Base-by-base conservation (phyloP, 2,329 filamentous ascomycete genomes). In the Arthrobotrys conoides region DNA sequence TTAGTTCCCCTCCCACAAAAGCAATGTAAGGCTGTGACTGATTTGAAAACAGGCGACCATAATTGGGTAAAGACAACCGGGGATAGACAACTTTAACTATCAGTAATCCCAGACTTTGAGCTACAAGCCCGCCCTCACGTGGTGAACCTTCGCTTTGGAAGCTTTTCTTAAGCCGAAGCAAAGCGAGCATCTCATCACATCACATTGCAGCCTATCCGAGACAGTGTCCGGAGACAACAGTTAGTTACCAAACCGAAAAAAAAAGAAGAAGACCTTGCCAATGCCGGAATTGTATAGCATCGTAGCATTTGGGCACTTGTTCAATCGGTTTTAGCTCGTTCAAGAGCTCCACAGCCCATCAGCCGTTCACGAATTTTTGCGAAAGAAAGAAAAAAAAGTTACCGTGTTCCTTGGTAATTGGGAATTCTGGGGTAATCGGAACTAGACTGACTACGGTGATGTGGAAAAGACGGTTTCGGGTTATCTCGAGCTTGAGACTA, bases 181-280 rank as follows among this genome's bases (percentile, higher is more conserved):
- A 77, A 77, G 73, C 73, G 73, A 77, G 51, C 73, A 77, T 55
- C 67, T 67, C 73, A 77, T 71, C 71, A 64, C 71, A 76, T 70
- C 57, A 76, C 73, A 59, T 63, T 69, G 65, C 72, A 71, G 48
- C 49, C 22, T 46, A 71, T 57, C 65, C 59, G 49, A 71, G 61
- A 61, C 67, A 67, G 36, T 4, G 48, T 61, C 38, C 38, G 51
- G 61, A n/a, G 22, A 53, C 30, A 41, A 66, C n/a, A 24, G 18
- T 18, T 1, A 3, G 27, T 3, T 3, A 30, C 27, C 3, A 6
- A 30, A 51, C 2, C 3, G 16, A 5, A 41, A 24, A 51, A 51
- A 46, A 61, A 71, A 38, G n/a, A 30, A 30, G 27, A 30, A 30
- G 44, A 69, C 73, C 27, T 67, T 71, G 24, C 73, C 73, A 59